Conservation (phyloP, 257 asterid genomes). For the Primulina huaijiensis region DNA sequence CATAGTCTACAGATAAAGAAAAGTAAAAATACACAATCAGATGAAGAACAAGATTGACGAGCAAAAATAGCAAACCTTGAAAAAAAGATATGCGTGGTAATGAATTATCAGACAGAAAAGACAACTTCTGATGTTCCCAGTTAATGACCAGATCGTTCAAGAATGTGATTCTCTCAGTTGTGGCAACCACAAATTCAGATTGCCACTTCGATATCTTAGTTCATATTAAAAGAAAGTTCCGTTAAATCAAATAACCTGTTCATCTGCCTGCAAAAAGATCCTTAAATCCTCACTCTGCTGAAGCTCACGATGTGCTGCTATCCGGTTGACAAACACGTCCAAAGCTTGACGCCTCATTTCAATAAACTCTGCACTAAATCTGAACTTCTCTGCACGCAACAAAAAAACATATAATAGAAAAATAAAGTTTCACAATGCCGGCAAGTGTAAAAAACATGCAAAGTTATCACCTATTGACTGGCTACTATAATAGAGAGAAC, state of each 20-base stretch:
- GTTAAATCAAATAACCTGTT: constrained; percentile 57
- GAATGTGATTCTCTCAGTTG: constrained; percentile 5
- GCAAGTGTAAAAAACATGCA: neutral
- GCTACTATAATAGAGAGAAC: neutral
- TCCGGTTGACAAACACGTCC: constrained; percentile 80
- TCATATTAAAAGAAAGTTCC: constrained; percentile 16
- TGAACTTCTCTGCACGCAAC: constrained; percentile 69
- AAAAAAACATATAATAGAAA: constrained; percentile 27
- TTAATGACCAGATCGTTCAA: constrained; percentile 3
- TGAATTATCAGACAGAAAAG: neutral
- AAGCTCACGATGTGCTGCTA: constrained; percentile 86
- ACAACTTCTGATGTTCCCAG: constrained; percentile 3
- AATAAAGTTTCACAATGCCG: neutral
- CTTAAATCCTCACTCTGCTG: constrained; percentile 84
- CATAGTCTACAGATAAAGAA: constrained; percentile 43
- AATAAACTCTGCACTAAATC: constrained; percentile 91
- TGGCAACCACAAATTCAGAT: constrained; percentile 20
- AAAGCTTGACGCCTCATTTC: constrained; percentile 97
- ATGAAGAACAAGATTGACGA: constrained; percentile 9
- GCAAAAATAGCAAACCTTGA: constrained; percentile 11
- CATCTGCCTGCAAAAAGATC: constrained; percentile 89
- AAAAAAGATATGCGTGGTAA: neutral
- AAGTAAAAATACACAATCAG: neutral
- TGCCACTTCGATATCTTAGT: constrained; percentile 12
- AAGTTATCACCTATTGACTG: neutral